Evolutionary conservation across 371 early-diverging fungal genomes (phyloP), one percentile per base, ranked within the genome.

Genomic region (Circinella umbellata): DNA sequence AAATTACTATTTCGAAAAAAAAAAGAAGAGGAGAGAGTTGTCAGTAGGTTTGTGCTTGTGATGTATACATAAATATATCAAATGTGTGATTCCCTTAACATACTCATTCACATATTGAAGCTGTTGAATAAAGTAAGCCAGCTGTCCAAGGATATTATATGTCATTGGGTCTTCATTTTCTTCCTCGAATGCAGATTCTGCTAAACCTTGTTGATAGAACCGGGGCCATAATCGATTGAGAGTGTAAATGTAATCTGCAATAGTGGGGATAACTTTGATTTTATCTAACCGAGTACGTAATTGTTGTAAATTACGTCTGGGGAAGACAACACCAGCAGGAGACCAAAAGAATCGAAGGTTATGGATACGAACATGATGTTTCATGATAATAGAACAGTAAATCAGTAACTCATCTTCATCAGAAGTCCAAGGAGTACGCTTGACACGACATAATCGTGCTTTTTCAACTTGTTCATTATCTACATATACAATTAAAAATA

Each of bases 391-490:
- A 64, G 79, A 77, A 15, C 72, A 65, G 55, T 79, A 76, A 14
- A 87, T 48, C 14, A 90, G 64, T 0, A 82, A n/a, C 2, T 87
- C 85, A 60, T 89, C 89, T 51, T 88, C 88, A 14, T 83, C 73
- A 1, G 61, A 46, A 5, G 74, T 73, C 87, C 88, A 90, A 0
- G 17, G 13, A 5, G 6, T 27, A 13, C 68, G 68, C 1, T n/a
- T 18, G 39, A 27, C 42, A 59, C 67, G 60, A 14, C 39, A 34
- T 11, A 42, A 34, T 35, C 57, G 67, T 2, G 37, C n/a, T 2
- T 15, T 37, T 53, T 64, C 34, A 15, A 54, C 65, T 34, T 64
- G 37, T n/a, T 35, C 38, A 17, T 36, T 18, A 20, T 20, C 62
- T 60, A 20, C 10, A 15, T 20, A 60, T 34, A 46, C 1, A 39